These are phyloP conservation scores for Globisporangium iwayamae DNA, from an alignment of 352 stramenopile species.

Conservation along the genomic window DNA sequence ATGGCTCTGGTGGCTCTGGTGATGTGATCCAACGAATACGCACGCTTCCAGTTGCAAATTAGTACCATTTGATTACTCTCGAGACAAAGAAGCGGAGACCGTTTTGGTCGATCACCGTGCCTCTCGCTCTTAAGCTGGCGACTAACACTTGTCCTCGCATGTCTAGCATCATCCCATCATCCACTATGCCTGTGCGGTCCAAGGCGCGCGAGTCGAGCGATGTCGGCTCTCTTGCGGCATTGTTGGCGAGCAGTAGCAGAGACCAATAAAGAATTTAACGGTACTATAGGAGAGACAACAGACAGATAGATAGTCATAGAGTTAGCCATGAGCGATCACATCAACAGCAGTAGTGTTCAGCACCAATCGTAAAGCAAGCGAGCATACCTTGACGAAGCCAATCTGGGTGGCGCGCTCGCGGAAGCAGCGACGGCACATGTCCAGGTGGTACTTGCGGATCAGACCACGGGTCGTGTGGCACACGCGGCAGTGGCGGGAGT, in stretches of 20 bases:
- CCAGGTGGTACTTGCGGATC: conserved; percentile 96
- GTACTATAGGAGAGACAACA: conserved; percentile 39
- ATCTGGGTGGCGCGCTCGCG: conserved; percentile 93
- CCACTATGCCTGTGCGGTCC: conserved; percentile 20
- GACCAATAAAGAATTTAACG: conserved; percentile 64
- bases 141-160: conserved; percentile 50
- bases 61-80: conserved; percentile 56
- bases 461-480: conserved; percentile 90
- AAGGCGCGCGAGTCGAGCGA: conserved; percentile 3
- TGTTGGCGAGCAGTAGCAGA: conserved; percentile 16
- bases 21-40: too few relatives aligned
- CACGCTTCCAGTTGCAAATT: conserved; percentile 27
- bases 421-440: conserved; percentile 97
- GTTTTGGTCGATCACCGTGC: conserved; percentile 17
- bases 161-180: conserved; percentile 43
- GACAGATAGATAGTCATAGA: neutral
- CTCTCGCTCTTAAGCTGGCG: conserved; percentile 25
- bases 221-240: neutral
- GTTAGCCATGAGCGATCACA: neutral
- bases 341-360: neutral
- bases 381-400: conserved; percentile 92
- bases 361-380: neutral
- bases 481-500: conserved; percentile 88
- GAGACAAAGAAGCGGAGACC: conserved; percentile 9
- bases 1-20: too few relatives aligned